These are phyloP conservation scores for Russula lepida DNA, from an alignment of 768 basidiomycete species.

Conservation along the genomic window DNA sequence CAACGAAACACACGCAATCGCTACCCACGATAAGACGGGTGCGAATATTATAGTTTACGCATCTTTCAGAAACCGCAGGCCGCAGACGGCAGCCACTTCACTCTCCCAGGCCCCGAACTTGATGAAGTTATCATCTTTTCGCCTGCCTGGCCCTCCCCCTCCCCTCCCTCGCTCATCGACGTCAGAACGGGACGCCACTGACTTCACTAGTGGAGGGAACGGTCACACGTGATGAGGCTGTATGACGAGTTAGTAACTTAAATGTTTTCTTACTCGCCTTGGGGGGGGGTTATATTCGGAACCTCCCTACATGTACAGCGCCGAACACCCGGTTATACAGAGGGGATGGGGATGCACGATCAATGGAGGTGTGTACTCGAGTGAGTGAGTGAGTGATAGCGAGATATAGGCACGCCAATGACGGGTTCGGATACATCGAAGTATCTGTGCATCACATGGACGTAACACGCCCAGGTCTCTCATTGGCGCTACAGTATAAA, in stretches of 20 bases:
- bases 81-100: neutral
- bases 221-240: too few species aligned
- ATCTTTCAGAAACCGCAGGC: neutral
- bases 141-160: too few species aligned
- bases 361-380: neutral
- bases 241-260: too few species aligned
- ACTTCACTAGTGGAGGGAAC: neutral
- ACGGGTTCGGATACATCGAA: neutral
- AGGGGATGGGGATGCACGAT: neutral
- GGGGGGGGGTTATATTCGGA: neutral
- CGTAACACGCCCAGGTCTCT: neutral
- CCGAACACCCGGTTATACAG: neutral
- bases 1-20: neutral
- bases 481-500: neutral
- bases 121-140: too few species aligned
- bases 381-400: neutral
- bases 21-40: neutral
- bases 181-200: neutral
- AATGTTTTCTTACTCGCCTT: neutral
- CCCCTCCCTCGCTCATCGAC: neutral
- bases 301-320: neutral
- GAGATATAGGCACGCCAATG: neutral
- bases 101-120: neutral
- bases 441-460: neutral
- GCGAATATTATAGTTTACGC: neutral